These are phyloP conservation scores for Umbilicus rupestris DNA, from an alignment of 164 flowering plant genomes.

Conservation along the genomic window DNA sequence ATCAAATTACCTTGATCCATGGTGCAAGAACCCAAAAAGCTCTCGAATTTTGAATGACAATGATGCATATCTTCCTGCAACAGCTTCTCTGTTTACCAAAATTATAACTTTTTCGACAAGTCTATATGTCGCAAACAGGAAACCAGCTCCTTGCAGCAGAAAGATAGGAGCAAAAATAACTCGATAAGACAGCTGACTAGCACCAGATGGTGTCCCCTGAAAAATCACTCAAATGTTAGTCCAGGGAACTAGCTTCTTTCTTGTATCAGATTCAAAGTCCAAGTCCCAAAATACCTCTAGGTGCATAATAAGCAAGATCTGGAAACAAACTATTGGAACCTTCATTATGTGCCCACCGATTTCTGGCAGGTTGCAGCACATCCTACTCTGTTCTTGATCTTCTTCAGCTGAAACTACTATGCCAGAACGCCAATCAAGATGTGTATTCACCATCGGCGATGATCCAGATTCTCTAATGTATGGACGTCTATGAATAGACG, in stretches of 20 bases:
- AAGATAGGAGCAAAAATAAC: slow-evolving; percentile 67
- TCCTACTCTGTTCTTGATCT: slow-evolving; percentile 33
- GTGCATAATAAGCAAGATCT: slow-evolving; percentile 75
- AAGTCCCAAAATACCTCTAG: slow-evolving; percentile 52
- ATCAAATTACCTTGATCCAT: slow-evolving; percentile 66
- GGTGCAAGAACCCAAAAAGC: slow-evolving; percentile 63
- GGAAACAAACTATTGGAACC: slow-evolving; percentile 62
- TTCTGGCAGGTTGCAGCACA: slow-evolving; percentile 68
- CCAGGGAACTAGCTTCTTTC: not conserved
- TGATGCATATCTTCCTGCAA: slow-evolving; percentile 35
- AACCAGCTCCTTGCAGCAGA: slow-evolving; percentile 70
- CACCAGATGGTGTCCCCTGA: slow-evolving; percentile 72
- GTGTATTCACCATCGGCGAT: slow-evolving; percentile 42
- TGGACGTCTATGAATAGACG: slow-evolving; percentile 60
- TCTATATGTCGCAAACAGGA: slow-evolving; percentile 51
- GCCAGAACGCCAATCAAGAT: slow-evolving; percentile 69
- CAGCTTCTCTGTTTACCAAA: slow-evolving; percentile 35
- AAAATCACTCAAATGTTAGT: not conserved
- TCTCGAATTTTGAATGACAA: slow-evolving; percentile 46
- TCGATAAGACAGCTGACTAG: slow-evolving; percentile 43
- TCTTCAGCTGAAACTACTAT: slow-evolving; percentile 52
- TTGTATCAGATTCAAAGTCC: slow-evolving; percentile 10
- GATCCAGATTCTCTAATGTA: slow-evolving; percentile 35
- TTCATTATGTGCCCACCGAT: slow-evolving; percentile 94
- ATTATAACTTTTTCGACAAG: slow-evolving; percentile 64